Percentiles rank a stretch among this genome's conserved stretches.
These are phyloP conservation scores for Candida albicans DNA, from an alignment of 1,139 yeast genomes.

Conservation along the genomic window DNA sequence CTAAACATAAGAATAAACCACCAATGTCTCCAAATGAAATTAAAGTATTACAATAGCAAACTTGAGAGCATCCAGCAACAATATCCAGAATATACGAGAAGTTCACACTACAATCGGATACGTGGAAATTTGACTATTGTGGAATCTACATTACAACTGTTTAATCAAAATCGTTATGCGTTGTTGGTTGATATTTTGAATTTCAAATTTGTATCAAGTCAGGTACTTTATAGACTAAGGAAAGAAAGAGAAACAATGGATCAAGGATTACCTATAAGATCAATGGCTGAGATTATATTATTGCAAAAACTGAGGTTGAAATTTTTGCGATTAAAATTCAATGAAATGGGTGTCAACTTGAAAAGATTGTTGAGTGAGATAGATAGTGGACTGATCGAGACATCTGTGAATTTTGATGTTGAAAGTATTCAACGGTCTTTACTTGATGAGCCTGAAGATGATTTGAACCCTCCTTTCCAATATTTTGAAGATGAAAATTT, in stretches of 20 bases:
- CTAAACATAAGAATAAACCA: slow-evolving; percentile 20
- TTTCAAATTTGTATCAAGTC: slow-evolving; percentile 11
- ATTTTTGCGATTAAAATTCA: slow-evolving; percentile 13
- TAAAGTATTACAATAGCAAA: slow-evolving; percentile 9
- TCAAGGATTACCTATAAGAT: neutral
- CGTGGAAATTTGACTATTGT: slow-evolving; percentile 5
- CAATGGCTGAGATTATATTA: neutral
- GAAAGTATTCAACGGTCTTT: neutral
- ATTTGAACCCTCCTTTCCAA: slow-evolving; percentile 7
- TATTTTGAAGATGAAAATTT: slow-evolving; percentile 9
- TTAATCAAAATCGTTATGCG: slow-evolving; percentile 6
- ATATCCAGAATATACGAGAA: neutral
- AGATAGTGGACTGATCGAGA: neutral
- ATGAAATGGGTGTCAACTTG: slow-evolving; percentile 9
- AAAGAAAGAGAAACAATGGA: neutral
- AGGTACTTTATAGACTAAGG: slow-evolving; percentile 5
- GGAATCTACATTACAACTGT: neutral
- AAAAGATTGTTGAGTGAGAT: slow-evolving; percentile 2
- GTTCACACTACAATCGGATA: slow-evolving; percentile 3
- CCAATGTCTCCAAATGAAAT: slow-evolving; percentile 9
- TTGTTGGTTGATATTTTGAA: slow-evolving; percentile 8
- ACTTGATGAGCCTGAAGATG: slow-evolving; percentile 1
- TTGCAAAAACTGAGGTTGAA: slow-evolving; percentile 7
- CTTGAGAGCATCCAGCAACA: neutral
- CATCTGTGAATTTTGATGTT: slow-evolving; percentile 2